Evolutionary conservation across 2,329 filamentous ascomycete species (phyloP).

Genomic region (Venturia pyrina): DNA sequence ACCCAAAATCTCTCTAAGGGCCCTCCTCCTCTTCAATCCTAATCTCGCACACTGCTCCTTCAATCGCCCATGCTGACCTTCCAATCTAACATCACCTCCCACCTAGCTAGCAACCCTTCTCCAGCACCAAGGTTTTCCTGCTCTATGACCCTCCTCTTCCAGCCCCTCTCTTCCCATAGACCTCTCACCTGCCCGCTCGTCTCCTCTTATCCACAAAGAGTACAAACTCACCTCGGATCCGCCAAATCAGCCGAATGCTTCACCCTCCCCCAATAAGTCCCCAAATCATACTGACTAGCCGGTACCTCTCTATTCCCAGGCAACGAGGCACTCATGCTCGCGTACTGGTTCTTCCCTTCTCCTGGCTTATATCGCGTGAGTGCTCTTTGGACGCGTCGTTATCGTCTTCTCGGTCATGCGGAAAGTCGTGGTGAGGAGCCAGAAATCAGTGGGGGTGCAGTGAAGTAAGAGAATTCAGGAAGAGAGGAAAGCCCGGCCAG

Average conservation of each 20-base stretch:
- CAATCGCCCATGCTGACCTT: neutral
- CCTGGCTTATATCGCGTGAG: neutral
- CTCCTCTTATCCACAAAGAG: slow-evolving; percentile 15
- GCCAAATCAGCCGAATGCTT: slow-evolving; percentile 80
- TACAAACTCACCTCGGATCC: slow-evolving; percentile 75
- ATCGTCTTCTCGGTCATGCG: no score
- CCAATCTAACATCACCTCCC: no score
- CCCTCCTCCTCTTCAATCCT: neutral
- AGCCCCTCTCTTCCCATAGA: neutral
- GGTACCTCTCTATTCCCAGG: slow-evolving; percentile 71
- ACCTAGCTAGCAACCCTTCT: no score
- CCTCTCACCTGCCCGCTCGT: neutral
- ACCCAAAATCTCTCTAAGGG: neutral
- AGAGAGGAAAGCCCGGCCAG: no score
- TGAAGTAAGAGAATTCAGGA: no score
- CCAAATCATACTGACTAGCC: slow-evolving; percentile 82
- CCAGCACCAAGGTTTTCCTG: no score
- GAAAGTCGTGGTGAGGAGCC: no score
- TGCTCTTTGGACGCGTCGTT: neutral
- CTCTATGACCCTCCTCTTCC: no score
- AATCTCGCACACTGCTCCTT: neutral
- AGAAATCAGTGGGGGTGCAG: no score
- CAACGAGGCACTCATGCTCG: slow-evolving; percentile 49
- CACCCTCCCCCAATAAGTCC: slow-evolving; percentile 91
- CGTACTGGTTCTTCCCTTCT: no score